Base-by-base conservation (phyloP, 371 early-diverging fungal genomes). In the Mortierella sp. region DNA sequence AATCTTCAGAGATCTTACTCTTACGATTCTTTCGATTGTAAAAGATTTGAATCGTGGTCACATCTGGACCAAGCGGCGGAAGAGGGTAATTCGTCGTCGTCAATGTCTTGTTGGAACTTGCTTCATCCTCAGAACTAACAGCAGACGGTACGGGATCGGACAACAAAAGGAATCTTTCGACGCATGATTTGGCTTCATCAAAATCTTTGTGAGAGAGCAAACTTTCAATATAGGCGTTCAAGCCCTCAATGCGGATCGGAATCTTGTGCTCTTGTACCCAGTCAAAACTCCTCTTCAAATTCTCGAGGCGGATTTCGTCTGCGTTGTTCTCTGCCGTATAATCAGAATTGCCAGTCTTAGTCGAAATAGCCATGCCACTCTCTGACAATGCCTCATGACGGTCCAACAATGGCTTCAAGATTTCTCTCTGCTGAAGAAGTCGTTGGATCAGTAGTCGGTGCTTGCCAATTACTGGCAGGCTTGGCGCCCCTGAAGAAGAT, bases 181-280 rank as follows among this genome's bases (percentile, higher is more conserved):
- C 16, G 45, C 47, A 45, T 40, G 47, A 15, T 9, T n/a, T 21
- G 13, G 48, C 66, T 33, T 62, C 36, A 19, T 52, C 52, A 45
- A 58, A 58, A 36, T 72, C 75, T 8, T 59, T 50, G 33, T 80
- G 65, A 1, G 80, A 80, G 15, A 74, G 47, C 32, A 80, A 48
- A 16, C 75, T 52, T 13, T 55, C 41, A 2, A 80, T 68, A 33
- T 70, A 74, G 4, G 33, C 7, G 57, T 80, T 74, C 6, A 80
- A 52, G 6, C 75, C 75, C 15, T 70, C 60, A n/a, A 68, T 68
- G 19, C 58, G 38, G n/a, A 80, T 64, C 6, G 80, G 80, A n/a
- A 80, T 67, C 15, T 48, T 11, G 32, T 79, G 67, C 5, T 53
- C 32, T 59, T 59, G 58, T 19, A 74, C 40, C 79, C 79, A 74